Conservation (phyloP, 2,329 filamentous ascomycete genomes). For the Aschersonia sp. region DNA sequence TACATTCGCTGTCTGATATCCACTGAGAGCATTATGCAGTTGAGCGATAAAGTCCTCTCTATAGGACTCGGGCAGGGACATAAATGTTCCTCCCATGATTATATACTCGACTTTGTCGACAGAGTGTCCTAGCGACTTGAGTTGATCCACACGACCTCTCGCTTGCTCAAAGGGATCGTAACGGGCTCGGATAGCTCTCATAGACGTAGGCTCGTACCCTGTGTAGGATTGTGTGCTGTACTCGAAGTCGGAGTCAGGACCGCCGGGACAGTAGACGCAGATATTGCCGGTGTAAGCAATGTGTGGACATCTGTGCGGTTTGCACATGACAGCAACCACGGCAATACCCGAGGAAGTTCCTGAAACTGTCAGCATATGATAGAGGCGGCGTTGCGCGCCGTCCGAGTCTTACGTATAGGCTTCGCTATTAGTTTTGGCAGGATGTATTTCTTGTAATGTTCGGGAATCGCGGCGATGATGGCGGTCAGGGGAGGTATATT, state of each 20-base stretch:
- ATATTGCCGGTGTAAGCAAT: conserved; percentile 99
- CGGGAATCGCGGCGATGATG: conserved; percentile 96
- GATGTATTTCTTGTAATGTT: conserved; percentile 99
- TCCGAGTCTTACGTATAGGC: conserved; percentile 57
- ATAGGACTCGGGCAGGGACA: conserved; percentile 85
- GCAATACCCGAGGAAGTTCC: conserved; percentile 93
- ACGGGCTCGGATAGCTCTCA: conserved; percentile 91
- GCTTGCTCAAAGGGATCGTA: conserved; percentile 99
- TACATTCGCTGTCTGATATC: conserved; percentile 86
- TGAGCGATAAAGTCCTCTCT: conserved; percentile 89
- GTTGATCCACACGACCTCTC: conserved; percentile 86
- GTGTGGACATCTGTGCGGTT: conserved; percentile 92
- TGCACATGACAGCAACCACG: conserved; percentile 98
- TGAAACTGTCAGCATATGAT: conserved; percentile 15
- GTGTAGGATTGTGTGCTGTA: conserved; percentile 99
- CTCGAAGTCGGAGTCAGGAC: conserved; percentile 96
- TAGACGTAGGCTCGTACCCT: conserved; percentile 94
- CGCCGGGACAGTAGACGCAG: conserved; percentile 95
- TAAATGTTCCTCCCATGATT: conserved; percentile 99
- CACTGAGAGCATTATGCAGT: conserved; percentile 90
- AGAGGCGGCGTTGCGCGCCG: too few relatives aligned
- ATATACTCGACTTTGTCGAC: conserved; percentile 99
- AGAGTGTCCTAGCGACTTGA: conserved; percentile 87
- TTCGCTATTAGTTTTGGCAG: conserved; percentile 93
- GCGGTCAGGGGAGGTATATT: conserved; percentile 85